Evolutionary conservation across 2,329 filamentous ascomycete species (phyloP).

Genomic region (Botrytis elliptica): DNA sequence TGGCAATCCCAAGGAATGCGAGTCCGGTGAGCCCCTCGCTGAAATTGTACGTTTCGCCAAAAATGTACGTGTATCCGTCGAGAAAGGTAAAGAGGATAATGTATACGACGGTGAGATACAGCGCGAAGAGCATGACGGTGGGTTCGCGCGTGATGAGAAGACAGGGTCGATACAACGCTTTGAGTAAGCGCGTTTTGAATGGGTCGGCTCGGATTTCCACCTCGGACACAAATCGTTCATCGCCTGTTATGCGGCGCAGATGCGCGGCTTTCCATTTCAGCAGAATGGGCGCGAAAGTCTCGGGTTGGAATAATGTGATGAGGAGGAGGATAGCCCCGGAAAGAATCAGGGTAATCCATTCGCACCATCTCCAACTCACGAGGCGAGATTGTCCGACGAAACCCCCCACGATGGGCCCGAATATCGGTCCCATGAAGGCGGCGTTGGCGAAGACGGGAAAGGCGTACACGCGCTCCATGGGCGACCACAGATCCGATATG

Average conservation of each 20-base stretch:
- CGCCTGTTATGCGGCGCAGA: background rate
- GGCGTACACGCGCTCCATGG: background rate
- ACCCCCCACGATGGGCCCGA: background rate
- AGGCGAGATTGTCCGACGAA: background rate
- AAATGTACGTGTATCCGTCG: background rate
- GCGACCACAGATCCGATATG: slow-evolving; percentile 52
- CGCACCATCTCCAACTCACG: background rate
- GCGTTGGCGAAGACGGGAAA: background rate
- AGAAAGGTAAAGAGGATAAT: background rate
- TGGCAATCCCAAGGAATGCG: background rate
- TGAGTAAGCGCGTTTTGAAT: background rate
- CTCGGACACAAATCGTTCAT: background rate
- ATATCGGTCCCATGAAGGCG: background rate
- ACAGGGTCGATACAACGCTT: background rate
- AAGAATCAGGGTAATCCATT: background rate
- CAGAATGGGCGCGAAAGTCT: background rate
- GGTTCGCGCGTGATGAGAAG: background rate
- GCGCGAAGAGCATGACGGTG: background rate
- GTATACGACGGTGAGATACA: background rate
- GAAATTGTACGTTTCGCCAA: background rate
- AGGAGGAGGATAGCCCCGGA: background rate
- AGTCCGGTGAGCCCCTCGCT: background rate
- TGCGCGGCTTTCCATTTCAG: background rate
- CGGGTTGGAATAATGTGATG: background rate
- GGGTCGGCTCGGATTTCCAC: background rate